Base-by-base conservation (phyloP, 1,284 basidiomycete species). In the Boletellus sp. region DNA sequence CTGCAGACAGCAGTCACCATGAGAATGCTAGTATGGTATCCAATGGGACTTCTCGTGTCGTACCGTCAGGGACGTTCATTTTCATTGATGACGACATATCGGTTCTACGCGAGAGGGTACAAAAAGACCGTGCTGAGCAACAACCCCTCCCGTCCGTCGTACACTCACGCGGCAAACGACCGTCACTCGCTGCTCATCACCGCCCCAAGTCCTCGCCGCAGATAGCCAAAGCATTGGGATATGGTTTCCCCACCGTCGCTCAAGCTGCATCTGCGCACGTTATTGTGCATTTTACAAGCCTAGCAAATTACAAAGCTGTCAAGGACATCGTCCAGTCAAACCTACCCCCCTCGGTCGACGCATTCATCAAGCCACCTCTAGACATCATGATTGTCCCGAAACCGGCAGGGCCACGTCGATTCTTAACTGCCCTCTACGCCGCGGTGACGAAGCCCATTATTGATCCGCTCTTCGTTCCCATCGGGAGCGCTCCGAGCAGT, bases 381-480 rank as follows among this genome's bases (percentile, higher is more conserved):
- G 94, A 97, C 56, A 81, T 95, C 22, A 88, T 96, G 73, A 91
- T 97, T 53, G 86, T 97, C 22, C 94, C 92, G 5, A 97, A 97
- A 68, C 94, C 94, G 5, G 92, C 90, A 8, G 94, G 94, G 4
- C 94, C 94, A 1, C 81, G 94, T 27, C 81, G 94, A 8, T 84
- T 96, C 55, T 70, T 97, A 50, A 94, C 92, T 5, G 87, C 93
- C 9, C 71, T 97, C 14, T 87, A 94, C 61, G 95, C 90, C 4
- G 88, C 91, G 2, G 74, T 91, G 38, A 86, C 80, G 11, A 89
- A 85, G 53, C 93, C 94, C 0, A 60, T 83, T 10, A 82, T 97
- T 20, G 93, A 96, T 60, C 88, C 93, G 0, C 87, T 87, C 60
- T 96, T 96, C 64, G 70, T 80, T 0, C 94, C 95, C 10, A 97